Conservation (phyloP, 2,329 filamentous ascomycete genomes). For the Beauveria varroae region DNA sequence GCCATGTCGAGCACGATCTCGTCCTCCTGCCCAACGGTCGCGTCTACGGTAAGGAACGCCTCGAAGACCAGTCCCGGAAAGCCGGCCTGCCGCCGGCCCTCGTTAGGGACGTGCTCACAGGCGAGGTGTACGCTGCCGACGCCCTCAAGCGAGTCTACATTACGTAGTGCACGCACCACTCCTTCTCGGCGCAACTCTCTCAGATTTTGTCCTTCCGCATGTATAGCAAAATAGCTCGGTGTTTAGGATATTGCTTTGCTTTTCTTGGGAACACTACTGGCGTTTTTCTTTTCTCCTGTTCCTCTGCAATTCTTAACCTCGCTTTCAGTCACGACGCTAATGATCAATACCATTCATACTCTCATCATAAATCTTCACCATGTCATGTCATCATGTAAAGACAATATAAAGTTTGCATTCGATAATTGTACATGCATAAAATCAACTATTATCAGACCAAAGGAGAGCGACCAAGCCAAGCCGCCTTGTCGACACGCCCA, state of each 20-base stretch:
- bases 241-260: background rate
- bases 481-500: background rate
- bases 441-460: background rate
- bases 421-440: background rate
- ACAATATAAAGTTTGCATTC: no score
- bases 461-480: background rate
- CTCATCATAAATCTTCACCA: background rate
- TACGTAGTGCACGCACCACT: conserved; percentile 31
- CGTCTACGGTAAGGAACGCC: conserved; percentile 69
- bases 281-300: no score
- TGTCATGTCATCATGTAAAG: background rate
- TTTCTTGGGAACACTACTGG: no score
- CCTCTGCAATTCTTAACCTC: no score
- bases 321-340: no score
- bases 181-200: background rate
- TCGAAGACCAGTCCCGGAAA: conserved; percentile 74
- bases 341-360: background rate
- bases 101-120: conserved; percentile 73
- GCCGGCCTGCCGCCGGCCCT: conserved; percentile 57
- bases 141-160: conserved; percentile 86
- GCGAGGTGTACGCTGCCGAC: conserved; percentile 54
- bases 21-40: conserved; percentile 80
- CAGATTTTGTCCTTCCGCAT: background rate
- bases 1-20: conserved; percentile 80
- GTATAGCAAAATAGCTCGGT: background rate